Evolutionary conservation across 495 filamentous ascomycete species (phyloP).

Genomic region (Penicillium goetzii): DNA sequence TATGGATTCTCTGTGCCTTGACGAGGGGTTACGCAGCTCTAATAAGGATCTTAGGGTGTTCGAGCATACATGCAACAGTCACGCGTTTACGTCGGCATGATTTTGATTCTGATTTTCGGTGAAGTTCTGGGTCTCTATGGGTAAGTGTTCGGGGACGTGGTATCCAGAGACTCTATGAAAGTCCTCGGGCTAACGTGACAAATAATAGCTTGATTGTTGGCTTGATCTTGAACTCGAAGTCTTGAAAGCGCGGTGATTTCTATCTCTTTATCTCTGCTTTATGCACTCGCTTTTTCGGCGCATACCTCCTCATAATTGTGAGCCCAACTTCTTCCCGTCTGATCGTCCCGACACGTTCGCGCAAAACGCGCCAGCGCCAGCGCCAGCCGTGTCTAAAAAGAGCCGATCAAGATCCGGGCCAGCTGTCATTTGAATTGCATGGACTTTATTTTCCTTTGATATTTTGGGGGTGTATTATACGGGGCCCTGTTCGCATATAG

Average conservation of each 20-base stretch:
- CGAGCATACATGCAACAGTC: conserved; percentile 95
- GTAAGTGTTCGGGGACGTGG: conserved; percentile 53
- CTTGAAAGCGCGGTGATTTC: conserved; percentile 20
- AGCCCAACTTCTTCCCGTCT: background rate
- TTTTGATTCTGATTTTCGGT: conserved; percentile 96
- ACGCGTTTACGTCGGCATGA: conserved; percentile 97
- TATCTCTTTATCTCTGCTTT: conserved; percentile 11
- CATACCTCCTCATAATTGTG: conserved; percentile 9
- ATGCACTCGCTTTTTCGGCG: conserved; percentile 11
- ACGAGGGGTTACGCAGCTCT: conserved; percentile 24
- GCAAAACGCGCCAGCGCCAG: background rate
- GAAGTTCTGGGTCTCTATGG: conserved; percentile 98
- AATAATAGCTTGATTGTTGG: conserved; percentile 58
- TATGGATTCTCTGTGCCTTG: background rate
- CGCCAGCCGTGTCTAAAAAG: background rate
- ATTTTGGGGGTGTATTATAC: conserved; percentile 30
- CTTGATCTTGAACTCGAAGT: conserved; percentile 59
- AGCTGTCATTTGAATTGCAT: conserved; percentile 22
- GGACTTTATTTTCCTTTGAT: conserved; percentile 13
- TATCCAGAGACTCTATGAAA: background rate
- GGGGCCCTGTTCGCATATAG: conserved; percentile 28
- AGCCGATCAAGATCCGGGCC: conserved; percentile 17
- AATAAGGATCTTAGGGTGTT: conserved; percentile 63
- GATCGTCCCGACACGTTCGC: conserved; percentile 6
- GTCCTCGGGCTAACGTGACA: conserved; percentile 27